Conservation (phyloP, 2,329 filamentous ascomycete genomes). For the Cladosporium sp. region DNA sequence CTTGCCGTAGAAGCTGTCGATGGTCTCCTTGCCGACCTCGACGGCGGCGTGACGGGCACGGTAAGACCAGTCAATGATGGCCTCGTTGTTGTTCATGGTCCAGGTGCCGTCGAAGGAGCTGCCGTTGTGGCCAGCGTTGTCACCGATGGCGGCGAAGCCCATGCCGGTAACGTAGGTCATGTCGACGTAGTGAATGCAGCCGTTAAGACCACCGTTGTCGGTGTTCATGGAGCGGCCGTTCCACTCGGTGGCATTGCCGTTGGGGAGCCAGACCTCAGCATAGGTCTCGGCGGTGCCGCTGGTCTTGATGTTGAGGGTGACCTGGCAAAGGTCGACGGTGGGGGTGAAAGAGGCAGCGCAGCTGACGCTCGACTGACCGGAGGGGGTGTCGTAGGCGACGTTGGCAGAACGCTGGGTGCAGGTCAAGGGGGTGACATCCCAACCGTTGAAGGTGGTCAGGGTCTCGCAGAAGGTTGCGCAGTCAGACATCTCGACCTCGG, state of each 20-base stretch:
- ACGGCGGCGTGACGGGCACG: conserved; percentile 36
- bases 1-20: conserved; percentile 41
- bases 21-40: conserved; percentile 36
- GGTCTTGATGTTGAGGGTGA: conserved; percentile 43
- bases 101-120: conserved; percentile 35
- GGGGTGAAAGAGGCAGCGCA: conserved; percentile 30
- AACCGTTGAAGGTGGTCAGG: conserved; percentile 17
- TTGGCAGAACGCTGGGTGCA: conserved; percentile 16
- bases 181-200: conserved; percentile 36
- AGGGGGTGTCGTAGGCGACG: conserved; percentile 6
- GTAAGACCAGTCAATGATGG: conserved; percentile 36
- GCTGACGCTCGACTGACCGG: conserved; percentile 16
- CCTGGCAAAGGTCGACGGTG: conserved; percentile 42
- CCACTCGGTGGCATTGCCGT: conserved; percentile 33
- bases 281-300: conserved; percentile 42
- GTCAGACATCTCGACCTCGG: conserved; percentile 12
- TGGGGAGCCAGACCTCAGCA: conserved; percentile 50
- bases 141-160: conserved; percentile 38
- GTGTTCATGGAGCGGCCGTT: conserved; percentile 38
- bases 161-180: conserved; percentile 35
- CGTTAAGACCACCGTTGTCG: conserved; percentile 38
- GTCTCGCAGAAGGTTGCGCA: conserved; percentile 20
- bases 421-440: conserved; percentile 19
- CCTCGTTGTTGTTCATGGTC: conserved; percentile 34
- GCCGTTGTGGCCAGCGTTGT: conserved; percentile 38